Conservation (phyloP, 441 rosid genomes). For the Macaranga tanarius region DNA sequence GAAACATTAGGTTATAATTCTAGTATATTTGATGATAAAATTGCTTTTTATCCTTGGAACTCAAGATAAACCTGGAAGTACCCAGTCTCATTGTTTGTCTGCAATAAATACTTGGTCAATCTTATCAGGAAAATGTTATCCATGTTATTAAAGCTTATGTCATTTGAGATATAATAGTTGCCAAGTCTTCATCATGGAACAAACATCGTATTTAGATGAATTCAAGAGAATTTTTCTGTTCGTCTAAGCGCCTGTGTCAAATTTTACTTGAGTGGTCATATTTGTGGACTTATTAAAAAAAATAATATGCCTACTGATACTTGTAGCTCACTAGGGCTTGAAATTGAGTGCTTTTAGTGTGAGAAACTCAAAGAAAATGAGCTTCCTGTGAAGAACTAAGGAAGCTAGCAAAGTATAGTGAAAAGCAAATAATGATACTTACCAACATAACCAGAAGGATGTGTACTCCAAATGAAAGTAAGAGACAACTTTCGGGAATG, state of each 20-base stretch:
- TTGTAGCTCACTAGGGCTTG: not conserved
- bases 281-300: no score
- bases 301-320: not conserved
- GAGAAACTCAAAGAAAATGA: not conserved
- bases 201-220: not conserved
- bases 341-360: not conserved
- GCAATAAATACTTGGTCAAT: no score
- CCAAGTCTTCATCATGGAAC: no score
- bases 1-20: no score
- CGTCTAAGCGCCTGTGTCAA: not conserved
- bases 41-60: not conserved
- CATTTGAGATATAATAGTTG: no score
- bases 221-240: not conserved
- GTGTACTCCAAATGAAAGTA: not conserved
- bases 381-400: not conserved
- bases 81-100: not conserved
- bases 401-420: not conserved
- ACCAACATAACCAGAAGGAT: not conserved
- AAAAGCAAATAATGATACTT: no score
- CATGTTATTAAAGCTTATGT: no score
- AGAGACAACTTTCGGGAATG: not conserved
- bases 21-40: no score
- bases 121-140: no score
- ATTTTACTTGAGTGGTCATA: not conserved
- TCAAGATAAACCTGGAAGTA: no score